Evolutionary conservation across 2,329 filamentous ascomycete genomes (phyloP), one percentile per base, ranked within the genome.

Genomic region (Aspergillus melleus): DNA sequence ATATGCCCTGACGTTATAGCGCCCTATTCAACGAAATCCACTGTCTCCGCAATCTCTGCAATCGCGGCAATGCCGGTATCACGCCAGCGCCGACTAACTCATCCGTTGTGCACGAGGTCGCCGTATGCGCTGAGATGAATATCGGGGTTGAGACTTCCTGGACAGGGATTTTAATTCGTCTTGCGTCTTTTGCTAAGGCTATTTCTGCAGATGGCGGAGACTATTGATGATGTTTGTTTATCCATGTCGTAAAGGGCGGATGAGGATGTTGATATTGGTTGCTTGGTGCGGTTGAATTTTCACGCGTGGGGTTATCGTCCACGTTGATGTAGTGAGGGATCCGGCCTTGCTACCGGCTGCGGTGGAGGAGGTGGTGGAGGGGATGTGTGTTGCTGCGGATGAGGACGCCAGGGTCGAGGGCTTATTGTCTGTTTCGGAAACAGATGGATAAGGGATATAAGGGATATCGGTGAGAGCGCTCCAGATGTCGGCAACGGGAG

Each of bases 401-500:
- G 64, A 60, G 16, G 66, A 68, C 53, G 60, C 58, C 39, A 66
- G 64, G 42, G 64, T 56, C 36, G 64, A 55, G 39, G 64, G 26
- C 14, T 16, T 42, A 39, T 62, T 44, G 49, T 64, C 12, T 26
- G 63, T 22, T 26, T 60, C 26, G 50, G 64, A 54, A 10, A 63
- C 57, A 16, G 67, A 65, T 6, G 72, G 68, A 42, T 77, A 67
- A 4, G 71, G 63, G 29, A 76, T 67, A 42, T 77, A 67, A 4
- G 71, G 63, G 29, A 76, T 67, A 49, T 78, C 78, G 19, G 79
- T 80, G 11, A 81, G 68, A 2, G 85, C 84, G 46, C 84, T 82
- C 84, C 86, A 89, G 65, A 89, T 88, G 47, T 83, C 81, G 49
- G 84, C 81, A 60, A 79, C 79, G 11, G 85, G 85, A 6, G 85